Evolutionary conservation across 225 moss, liverwort and hornwort species (phyloP), one percentile per base, ranked within the genome.

Genomic region (Pseudisothecium myosuroides): DNA sequence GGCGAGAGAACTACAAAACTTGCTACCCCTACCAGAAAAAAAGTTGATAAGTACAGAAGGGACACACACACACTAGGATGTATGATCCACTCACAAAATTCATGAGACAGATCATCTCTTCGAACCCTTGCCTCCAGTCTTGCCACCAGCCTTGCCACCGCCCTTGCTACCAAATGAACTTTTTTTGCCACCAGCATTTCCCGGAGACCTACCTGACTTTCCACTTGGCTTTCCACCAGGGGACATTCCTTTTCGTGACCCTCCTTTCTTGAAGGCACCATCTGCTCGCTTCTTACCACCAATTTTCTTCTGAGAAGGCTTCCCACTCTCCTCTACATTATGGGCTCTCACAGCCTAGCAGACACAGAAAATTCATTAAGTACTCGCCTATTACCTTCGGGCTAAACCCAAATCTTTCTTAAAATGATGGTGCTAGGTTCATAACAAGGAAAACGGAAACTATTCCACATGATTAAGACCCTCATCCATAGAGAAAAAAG

Each of bases 281-380:
- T 95, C 96, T 85, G 89, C 94, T 76, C 95, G 92, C 90, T 94
- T 95, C 81, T 97, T 98, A 34, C 95, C 96, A 55, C 97, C 98
- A n/a, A 93, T 80, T 90, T 95, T 96, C 81, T 90, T 93, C 82
- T 95, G 87, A 11, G 96, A 95, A 63, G 92, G 91, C 94, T 99
- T 97, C 43, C 90, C 93, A 75, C 95, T 96, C 89, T 99, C 98
- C 91, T 97, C 96, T 36, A 97, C 96, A 81, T 96, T 96, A 88
- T 96, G 97, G 22, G 90, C 94, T 84, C 95, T 97, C 73, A 99
- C 96, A 81, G 98, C 98, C 98, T 98, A 91, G 20, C 52, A 76
- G 66, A 85, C 61, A 86, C 87, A 50, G 23, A 82, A 65, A 50
- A 19, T 80, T 47, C 76, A 58, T 8, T 72, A 32, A 61, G 49